These are phyloP conservation scores for Berberis vulgaris DNA, from an alignment of 164 flowering plant species.

Conservation along the genomic window DNA sequence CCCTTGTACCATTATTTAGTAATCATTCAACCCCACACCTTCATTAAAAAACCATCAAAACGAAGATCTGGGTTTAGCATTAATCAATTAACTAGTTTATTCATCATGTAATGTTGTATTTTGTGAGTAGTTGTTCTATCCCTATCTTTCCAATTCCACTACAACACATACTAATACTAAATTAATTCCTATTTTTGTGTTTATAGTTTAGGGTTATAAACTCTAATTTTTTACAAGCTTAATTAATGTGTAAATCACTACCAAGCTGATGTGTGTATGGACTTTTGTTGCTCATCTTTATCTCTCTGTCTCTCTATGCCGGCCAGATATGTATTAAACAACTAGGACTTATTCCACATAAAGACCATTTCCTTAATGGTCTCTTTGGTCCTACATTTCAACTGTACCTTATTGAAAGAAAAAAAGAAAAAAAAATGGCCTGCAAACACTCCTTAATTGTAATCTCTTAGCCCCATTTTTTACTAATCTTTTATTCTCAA, in stretches of 20 bases:
- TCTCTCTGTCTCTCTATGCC: constrained; percentile 31
- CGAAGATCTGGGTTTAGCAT: neutral
- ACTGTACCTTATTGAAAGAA: constrained; percentile 1
- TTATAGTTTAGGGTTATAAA: too few relatives aligned
- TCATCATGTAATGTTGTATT: neutral
- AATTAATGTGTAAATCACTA: constrained; percentile 14
- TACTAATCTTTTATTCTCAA: constrained; percentile 6
- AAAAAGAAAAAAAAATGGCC: constrained; percentile 12
- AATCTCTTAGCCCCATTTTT: constrained; percentile 2
- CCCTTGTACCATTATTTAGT: too few relatives aligned
- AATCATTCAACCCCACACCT: too few relatives aligned
- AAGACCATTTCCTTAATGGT: constrained; percentile 13
- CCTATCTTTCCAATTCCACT: constrained; percentile 4
- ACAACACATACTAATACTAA: neutral
- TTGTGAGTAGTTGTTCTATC: constrained; percentile 3
- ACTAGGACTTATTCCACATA: constrained; percentile 1
- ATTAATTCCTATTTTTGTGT: too few relatives aligned
- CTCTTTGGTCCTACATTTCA: neutral
- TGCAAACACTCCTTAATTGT: constrained; percentile 6
- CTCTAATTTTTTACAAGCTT: neutral
- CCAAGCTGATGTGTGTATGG: constrained; percentile 26
- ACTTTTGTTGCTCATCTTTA: constrained; percentile 15
- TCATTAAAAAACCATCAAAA: too few relatives aligned
- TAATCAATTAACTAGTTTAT: neutral
- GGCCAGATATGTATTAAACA: constrained; percentile 24